Base-by-base conservation (phyloP, 805 yeast genomes). In the Ogataea trehaloabstinens region DNA sequence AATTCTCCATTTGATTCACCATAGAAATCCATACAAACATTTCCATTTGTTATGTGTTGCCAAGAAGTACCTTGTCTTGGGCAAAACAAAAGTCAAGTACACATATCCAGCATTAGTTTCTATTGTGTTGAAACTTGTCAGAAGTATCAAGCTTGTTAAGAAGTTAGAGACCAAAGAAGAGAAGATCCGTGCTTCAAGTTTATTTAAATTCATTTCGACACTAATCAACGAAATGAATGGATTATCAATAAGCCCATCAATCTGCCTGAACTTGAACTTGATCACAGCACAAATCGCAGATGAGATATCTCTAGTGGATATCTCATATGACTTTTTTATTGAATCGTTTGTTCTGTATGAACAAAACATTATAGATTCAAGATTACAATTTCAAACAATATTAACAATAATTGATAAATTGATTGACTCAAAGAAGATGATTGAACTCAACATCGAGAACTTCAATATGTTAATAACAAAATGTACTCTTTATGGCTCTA, bases 301-400 rank as follows among this genome's bases (percentile, higher is more conserved):
- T 58, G 91, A 85, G 59, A 67, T 83, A 19, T 67, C 72, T 13
- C 67, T 80, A 27, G 82, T 80, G 41, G 88, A 84, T 43, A 79
- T 88, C 21, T 70, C 91, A 12, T 86, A 86, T 63, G 99, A 93
- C 63, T 80, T 88, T 54, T 87, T 83, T 60, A 90, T 86, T 25
- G 95, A 89, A 59, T 83, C 95, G 3, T 86, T 90, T 57, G 74
- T 90, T 1, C 74, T 88, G 0, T 90, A 87, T 58, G 98, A 91
- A 60, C 82, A 78, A 42, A 64, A 64, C 35, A 55, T 77, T 33
- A 60, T 71, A 21, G 80, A 75, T 25, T 72, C 77, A 0, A 63
- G 68, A 38, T 46, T 66, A 7, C 78, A 78, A 34, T 76, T 65
- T 48, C 78, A 75, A 49, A 58, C 73, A n/a, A 56, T 76, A 8